Evolutionary conservation across 2,329 filamentous ascomycete genomes (phyloP), one percentile per base, ranked within the genome.

Genomic region (Talaromyces sp.): DNA sequence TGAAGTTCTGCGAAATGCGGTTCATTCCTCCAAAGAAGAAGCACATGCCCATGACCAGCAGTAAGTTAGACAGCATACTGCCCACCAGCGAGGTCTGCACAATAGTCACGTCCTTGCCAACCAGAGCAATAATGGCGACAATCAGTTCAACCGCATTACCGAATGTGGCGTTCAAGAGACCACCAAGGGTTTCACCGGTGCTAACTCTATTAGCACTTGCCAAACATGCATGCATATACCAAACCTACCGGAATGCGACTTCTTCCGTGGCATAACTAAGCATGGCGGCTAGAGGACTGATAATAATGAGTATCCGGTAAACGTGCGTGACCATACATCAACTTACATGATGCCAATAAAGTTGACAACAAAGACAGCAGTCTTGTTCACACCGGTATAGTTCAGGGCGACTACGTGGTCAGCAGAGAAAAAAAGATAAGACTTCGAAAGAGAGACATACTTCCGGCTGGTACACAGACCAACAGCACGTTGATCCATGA

Each of bases 61-160:
- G 84, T 62, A 98, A 76, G 72, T 97, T 97, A 49, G 92, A 96
- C 25, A 97, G 81, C 73, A 97, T 96, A 74, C 89, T 93, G 60
- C 93, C 93, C 64, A 97, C 91, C 30, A 98, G 81, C 0, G 93
- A 97, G 0, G 93, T 96, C 75, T 97, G 92, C 7, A 97, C 92
- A 63, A 98, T 96, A 36, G 89, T 79, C 27, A 96, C 85, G 75
- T 96, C 85, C 57, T 83, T 74, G 63, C 96, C 84, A 30, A 84
- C 78, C 54, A 97, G 78, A 0, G 93, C 93, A 67, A 96, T 90
- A 67, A 97, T 86, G 27, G 91, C 90, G 52, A 97, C 91, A 64
- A 96, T 96, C 68, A 96, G 78, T 72, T 96, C 92, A 63, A 96
- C 91, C 4, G 92, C 92, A 71, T 96, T 96, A 59, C 87, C 93